Base-by-base conservation (phyloP, 257 asterid species). In the Forsythia viridissima region DNA sequence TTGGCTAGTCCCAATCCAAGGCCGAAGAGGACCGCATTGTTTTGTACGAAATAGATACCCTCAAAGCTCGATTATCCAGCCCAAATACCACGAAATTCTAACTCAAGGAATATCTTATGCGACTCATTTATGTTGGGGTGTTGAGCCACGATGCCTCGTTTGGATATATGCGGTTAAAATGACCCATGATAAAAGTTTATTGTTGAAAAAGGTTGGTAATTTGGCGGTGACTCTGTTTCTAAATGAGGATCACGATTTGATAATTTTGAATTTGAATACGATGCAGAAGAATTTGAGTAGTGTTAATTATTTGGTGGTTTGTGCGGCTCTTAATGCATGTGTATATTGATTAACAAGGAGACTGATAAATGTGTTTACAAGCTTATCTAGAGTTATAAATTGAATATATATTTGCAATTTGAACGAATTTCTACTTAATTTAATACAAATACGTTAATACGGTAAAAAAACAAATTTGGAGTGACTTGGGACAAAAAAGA, bases 281-380 rank as follows among this genome's bases (percentile, higher is more conserved):
- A 96, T 96, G 30, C 99, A 93, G 93, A 96, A 96, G 92, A 98
- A 96, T 87, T 86, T 96, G 91, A 96, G 86, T 82, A 93, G 97
- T 51, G 98, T 93, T 79, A 63, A 63, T 63, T 63, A 30, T 63
- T 20, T 63, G 70, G 40, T 63, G 38, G 70, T 63, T 63, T 63
- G 93, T 36, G 92, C 97, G 0, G 99, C 98, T 8, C 79, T 96
- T 85, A 91, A 91, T 83, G 99, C 96, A 97, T 93, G 6, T 96
- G 99, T 83, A 89, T 82, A 88, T 87, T 96, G 95, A 96, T 96
- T 77, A 92, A 91, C 20, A 97, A 96, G 91, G 99, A 96, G 91
- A 96, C 99, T 30, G 34, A 30, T 30, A 30, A 30, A 30, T 30
- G 34, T 30, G 34, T 30, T 30, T 30, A 30, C 34, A 30, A 1